These are phyloP conservation scores for Rhodofomes roseus DNA, from an alignment of 1,284 basidiomycete species.

Conservation along the genomic window DNA sequence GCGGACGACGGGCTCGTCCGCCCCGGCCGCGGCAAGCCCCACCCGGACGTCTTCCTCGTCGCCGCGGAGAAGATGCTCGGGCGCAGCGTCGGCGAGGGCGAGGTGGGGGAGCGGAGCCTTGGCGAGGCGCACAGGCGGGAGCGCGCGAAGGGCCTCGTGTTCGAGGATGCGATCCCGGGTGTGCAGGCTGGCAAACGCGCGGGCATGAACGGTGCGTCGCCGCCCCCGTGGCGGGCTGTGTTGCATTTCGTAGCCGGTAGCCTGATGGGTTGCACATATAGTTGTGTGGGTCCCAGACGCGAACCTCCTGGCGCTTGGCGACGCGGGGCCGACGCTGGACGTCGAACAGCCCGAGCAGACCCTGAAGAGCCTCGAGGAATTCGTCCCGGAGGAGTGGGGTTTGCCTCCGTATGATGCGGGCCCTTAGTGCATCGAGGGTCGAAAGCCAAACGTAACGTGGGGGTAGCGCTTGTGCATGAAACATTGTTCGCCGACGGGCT, in stretches of 20 bases:
- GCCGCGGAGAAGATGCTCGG: constrained; percentile 58
- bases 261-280: constrained; percentile 24
- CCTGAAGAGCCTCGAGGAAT: constrained; percentile 58
- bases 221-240: not conserved
- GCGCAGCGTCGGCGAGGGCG: constrained; percentile 48
- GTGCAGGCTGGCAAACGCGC: constrained; percentile 74
- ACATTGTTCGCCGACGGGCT: not conserved
- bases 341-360: constrained; percentile 49
- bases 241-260: not conserved
- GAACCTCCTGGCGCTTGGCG: constrained; percentile 43
- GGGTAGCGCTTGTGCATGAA: not conserved
- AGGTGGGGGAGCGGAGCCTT: constrained; percentile 28
- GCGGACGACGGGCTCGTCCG: constrained; percentile 52
- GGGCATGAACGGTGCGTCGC: constrained; percentile 70
- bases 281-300: constrained; percentile 78
- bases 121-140: constrained; percentile 41
- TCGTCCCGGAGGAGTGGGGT: constrained; percentile 73
- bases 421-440: not conserved
- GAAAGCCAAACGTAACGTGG: not conserved
- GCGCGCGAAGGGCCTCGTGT: constrained; percentile 62
- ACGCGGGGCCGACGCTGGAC: constrained; percentile 39
- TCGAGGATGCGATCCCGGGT: constrained; percentile 73
- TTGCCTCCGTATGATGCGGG: constrained; percentile 55
- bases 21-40: constrained; percentile 55
- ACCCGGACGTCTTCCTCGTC: constrained; percentile 71